phyloP scores from a whole-genome alignment of 352 stramenopile genomes.

The Aphanomyces astaci region DNA sequence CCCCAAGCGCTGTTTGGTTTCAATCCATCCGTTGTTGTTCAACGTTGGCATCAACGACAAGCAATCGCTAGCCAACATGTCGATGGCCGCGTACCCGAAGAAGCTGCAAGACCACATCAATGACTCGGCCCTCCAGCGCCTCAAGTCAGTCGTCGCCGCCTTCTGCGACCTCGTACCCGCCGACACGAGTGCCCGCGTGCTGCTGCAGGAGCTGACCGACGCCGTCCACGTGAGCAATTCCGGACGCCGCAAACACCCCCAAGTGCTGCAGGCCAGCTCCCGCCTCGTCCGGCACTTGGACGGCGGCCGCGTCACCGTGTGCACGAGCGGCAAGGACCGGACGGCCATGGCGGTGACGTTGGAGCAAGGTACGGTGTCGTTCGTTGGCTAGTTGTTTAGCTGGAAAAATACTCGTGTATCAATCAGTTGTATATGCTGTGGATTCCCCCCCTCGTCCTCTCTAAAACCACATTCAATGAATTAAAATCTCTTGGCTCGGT shows the following conservation, averaged over 20 bases:
- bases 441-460: no score
- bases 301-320: constrained; percentile 88
- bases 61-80: constrained; percentile 71
- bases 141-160: constrained; percentile 22
- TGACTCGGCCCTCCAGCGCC: constrained; percentile 39
- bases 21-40: constrained; percentile 23
- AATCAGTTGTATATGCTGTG: no score
- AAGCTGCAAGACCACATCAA: constrained; percentile 72
- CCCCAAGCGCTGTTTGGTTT: not conserved
- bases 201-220: not conserved
- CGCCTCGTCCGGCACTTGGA: constrained; percentile 73
- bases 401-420: no score
- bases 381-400: no score
- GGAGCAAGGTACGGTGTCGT: constrained; percentile 62
- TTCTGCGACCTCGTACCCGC: not conserved
- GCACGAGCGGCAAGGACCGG: constrained; percentile 95
- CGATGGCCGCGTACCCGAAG: constrained; percentile 39
- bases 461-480: no score
- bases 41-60: constrained; percentile 63
- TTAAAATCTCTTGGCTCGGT: no score
- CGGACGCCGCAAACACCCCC: constrained; percentile 2
- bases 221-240: constrained; percentile 4
- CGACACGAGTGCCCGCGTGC: not conserved
- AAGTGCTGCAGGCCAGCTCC: constrained; percentile 29
- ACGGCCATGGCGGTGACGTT: constrained; percentile 95